Evolutionary conservation across 345 rosid genomes (phyloP).

Genomic region (Turritis glabra): DNA sequence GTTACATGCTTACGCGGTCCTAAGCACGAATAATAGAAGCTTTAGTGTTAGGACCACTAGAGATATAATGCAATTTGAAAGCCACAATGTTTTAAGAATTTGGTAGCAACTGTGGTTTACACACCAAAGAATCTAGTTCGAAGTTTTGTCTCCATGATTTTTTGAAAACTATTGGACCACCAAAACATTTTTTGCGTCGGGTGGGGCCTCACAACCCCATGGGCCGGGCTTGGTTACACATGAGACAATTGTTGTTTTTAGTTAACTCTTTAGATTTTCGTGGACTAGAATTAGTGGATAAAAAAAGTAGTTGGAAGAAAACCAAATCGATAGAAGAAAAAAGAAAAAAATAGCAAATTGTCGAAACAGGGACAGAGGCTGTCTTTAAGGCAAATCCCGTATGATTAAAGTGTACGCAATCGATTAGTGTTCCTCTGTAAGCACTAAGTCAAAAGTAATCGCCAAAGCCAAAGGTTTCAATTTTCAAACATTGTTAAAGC

Average conservation of each 20-base stretch:
- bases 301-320: not conserved
- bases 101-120: not conserved
- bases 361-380: slow-evolving; percentile 2
- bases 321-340: not conserved
- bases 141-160: not conserved
- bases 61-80: not conserved
- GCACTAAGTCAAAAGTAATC: slow-evolving; percentile 38
- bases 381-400: slow-evolving; percentile 23
- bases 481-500: slow-evolving; percentile 35
- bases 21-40: not conserved
- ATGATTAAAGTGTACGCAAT: slow-evolving; percentile 36
- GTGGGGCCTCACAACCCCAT: not conserved
- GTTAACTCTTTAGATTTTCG: not conserved
- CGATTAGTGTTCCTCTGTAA: slow-evolving; percentile 27
- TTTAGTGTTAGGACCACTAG: not conserved
- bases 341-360: not conserved
- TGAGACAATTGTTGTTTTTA: not conserved
- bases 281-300: not conserved
- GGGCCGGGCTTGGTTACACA: slow-evolving; percentile 10
- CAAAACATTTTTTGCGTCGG: not conserved
- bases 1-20: not conserved
- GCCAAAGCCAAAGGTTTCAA: slow-evolving; percentile 38
- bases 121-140: not conserved
- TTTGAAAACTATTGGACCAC: not conserved
- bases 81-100: not conserved